A percentile compares a stretch with the other conserved stretches of the same genome.
Evolutionary conservation across 345 rosid species (phyloP).

Genomic region (Noccaea bulbosa): DNA sequence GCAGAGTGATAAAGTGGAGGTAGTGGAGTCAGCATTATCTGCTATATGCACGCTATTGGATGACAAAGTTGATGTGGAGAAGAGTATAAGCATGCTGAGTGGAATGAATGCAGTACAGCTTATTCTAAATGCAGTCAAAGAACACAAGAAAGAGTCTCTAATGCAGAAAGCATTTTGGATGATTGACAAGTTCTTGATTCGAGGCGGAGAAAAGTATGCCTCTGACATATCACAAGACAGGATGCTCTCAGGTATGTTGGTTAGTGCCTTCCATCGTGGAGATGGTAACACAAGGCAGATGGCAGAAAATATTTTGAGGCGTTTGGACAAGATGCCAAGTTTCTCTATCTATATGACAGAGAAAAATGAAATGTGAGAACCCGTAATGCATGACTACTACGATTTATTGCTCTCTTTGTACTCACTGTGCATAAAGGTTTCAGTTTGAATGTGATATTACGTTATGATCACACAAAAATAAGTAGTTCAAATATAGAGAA

Average conservation of each 20-base stretch:
- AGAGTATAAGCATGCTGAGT: constrained; percentile 63
- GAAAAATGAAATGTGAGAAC: constrained; percentile 33
- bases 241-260: constrained; percentile 62
- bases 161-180: constrained; percentile 85
- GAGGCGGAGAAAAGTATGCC: constrained; percentile 60
- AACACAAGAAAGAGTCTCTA: constrained; percentile 66
- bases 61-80: constrained; percentile 77
- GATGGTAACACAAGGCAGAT: constrained; percentile 72
- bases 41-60: constrained; percentile 83
- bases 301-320: constrained; percentile 80
- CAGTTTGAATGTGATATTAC: constrained; percentile 36
- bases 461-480: constrained; percentile 15
- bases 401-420: constrained; percentile 26
- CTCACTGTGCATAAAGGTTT: constrained; percentile 32
- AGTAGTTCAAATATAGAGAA: background rate
- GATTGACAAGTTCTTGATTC: constrained; percentile 73
- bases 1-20: constrained; percentile 72
- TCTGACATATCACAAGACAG: constrained; percentile 77
- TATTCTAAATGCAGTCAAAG: constrained; percentile 67
- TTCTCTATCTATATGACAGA: constrained; percentile 51
- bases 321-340: constrained; percentile 75
- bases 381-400: constrained; percentile 18
- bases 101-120: constrained; percentile 58
- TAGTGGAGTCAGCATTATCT: constrained; percentile 80
- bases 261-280: constrained; percentile 80